Conservation (phyloP, 768 basidiomycete species). For the Hypholoma fasciculare region DNA sequence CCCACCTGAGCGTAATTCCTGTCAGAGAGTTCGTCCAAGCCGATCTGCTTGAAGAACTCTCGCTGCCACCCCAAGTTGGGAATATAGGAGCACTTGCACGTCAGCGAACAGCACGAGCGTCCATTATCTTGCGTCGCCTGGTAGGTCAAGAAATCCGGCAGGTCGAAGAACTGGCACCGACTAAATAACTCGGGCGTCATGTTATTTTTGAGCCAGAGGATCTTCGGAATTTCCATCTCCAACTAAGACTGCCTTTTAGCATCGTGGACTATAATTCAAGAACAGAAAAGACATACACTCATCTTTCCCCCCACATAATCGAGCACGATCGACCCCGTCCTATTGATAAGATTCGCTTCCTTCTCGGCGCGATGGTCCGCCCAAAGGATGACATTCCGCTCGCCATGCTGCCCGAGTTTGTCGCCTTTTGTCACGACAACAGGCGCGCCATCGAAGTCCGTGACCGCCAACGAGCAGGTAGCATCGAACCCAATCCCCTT, state of each 20-base stretch:
- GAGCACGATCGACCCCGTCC: slow-evolving; percentile 78
- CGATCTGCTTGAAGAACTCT: slow-evolving; percentile 85
- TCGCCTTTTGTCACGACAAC: slow-evolving; percentile 73
- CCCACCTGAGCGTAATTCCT: slow-evolving; percentile 78
- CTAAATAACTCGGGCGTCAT: slow-evolving; percentile 75
- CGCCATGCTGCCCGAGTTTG: slow-evolving; percentile 61
- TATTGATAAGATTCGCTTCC: slow-evolving; percentile 90
- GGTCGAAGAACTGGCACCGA: slow-evolving; percentile 82
- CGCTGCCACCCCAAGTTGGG: slow-evolving; percentile 87
- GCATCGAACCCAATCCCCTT: slow-evolving; percentile 95
- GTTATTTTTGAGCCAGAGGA: slow-evolving; percentile 92
- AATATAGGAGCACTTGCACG: slow-evolving; percentile 92
- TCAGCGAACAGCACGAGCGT: slow-evolving; percentile 90
- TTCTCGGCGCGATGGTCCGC: slow-evolving; percentile 94
- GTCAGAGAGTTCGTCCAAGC: slow-evolving; percentile 68
- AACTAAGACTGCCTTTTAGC: slow-evolving; percentile 47
- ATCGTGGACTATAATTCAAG: not conserved
- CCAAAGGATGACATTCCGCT: slow-evolving; percentile 92
- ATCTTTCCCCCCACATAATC: slow-evolving; percentile 96
- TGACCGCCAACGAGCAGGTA: slow-evolving; percentile 93
- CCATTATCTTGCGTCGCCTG: slow-evolving; percentile 74
- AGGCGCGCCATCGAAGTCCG: slow-evolving; percentile 71
- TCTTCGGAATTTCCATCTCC: slow-evolving; percentile 98
- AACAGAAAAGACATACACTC: slow-evolving; percentile 57
- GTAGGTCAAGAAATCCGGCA: slow-evolving; percentile 97